Conservation (phyloP, 306 rosid species). For the Fragaria ananassa region DNA sequence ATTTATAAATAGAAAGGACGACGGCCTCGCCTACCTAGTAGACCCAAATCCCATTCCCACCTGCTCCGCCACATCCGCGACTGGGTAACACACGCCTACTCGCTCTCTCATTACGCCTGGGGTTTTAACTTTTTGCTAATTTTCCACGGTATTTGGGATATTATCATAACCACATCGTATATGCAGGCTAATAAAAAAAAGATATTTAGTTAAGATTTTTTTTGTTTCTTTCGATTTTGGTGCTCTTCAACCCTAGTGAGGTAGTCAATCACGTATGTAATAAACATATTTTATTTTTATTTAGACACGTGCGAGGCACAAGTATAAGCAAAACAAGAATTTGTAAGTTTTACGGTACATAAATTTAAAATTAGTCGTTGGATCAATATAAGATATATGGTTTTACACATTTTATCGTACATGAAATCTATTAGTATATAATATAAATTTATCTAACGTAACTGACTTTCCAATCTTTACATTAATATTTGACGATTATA, state of each 20-base stretch:
- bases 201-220: background rate
- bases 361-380: too few species aligned
- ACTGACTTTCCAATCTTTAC: too few species aligned
- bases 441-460: too few species aligned
- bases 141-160: background rate
- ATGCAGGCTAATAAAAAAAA: background rate
- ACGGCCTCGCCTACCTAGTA: conserved; percentile 20
- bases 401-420: too few species aligned
- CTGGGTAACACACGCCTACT: background rate
- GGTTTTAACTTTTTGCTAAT: background rate
- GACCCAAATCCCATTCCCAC: conserved; percentile 1
- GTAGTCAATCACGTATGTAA: conserved; percentile 2
- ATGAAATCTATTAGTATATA: too few species aligned
- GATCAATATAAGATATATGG: too few species aligned
- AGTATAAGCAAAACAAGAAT: too few species aligned
- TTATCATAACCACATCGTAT: background rate
- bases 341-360: too few species aligned
- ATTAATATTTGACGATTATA: too few species aligned
- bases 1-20: conserved; percentile 22
- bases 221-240: background rate
- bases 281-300: background rate
- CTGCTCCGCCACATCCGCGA: background rate
- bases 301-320: background rate
- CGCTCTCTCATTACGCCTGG: background rate
- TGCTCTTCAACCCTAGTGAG: background rate